Base-by-base conservation (phyloP, 192 early-diverging fungal species). In the Backusella westeae region DNA sequence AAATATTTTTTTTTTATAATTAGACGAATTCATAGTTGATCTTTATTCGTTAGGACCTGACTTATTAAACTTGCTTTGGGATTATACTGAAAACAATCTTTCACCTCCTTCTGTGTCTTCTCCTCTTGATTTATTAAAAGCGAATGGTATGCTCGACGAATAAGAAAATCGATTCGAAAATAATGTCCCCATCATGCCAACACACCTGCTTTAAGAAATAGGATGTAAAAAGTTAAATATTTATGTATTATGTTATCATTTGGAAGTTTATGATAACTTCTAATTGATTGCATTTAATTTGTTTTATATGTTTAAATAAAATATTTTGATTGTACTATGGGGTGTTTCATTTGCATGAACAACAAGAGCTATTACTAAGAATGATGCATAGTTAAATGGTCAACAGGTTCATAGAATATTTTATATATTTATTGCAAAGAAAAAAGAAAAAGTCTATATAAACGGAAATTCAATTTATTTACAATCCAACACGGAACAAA, bases 401-500 rank as follows among this genome's bases (percentile, higher is more conserved):
- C 32, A 32, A 32, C 32, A 32, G 2, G 32, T 32, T 32, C 32
- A 32, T 32, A 32, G 32, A 32, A 0, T 32, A 38, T 44, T 17
- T 14, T 14, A 42, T 44, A 15, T 17, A 44, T 15, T 17, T 53
- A 53, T 53, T 21, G n/a, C 46, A 52, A 52, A 52, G 17, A 52
- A 19, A 52, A 52, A 56, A 49, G 15, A 19, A 53, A 53, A 21
- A 3, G 1, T 53, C 49, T 21, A 53, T 21, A 44, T 44, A 2
- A 44, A 38, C 41, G 9, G 34, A 39, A 70, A 34, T 35, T 23
- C 15, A 32, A n/a, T 7, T 36, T 34, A 29, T 73, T 79, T 81
- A 75, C 73, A 85, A 80, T 63, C 91, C 91, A 63, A 92, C 85
- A 69, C 87, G 84, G 78, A 93, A 90, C 35, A 93, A 81, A 35